Evolutionary conservation across 169 alveolate species (phyloP), one percentile per base, ranked within the genome.

Genomic region (Plasmodium billcollinsi): DNA sequence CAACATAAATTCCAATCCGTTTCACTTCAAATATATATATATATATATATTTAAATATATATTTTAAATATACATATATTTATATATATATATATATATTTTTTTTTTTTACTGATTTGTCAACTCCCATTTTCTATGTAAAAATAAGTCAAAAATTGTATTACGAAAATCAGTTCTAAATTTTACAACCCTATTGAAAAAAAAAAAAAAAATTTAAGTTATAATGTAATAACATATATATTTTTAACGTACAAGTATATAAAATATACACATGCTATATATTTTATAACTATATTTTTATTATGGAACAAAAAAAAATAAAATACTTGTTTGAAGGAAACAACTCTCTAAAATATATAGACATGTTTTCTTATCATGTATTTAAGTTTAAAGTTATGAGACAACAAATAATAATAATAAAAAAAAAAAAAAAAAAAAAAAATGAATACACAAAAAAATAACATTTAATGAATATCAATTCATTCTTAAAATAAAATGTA

Each of bases 1-100:
- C 99, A 97, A 75, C 96, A 95, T 56, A 97, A 72, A 91, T 97
- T 98, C 98, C 98, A 97, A 21, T 97, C 98, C 11, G 94, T 93
- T 26, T 96, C 98, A 65, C 96, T 93, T 26, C 18, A 8, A 49
- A 24, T 39, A 8, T 52, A 5, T 52, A 20, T 59, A 20, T 3
- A 59, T 59, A 59, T 20, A 59, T 61, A 5, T 24, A 20, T 61
- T 20, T 59, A 59, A 15, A 18, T 15, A 7, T 18, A 24, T 61
- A 61, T 61, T 4, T 2, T 56, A 56, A 1, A 61, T 61, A 24
- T 61, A 24, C 26, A 18, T 61, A 14, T 24, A 24, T 61, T 24
- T 20, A n/a, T 15, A 56, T 52, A 39, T 66, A 74, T 33, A 70
- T 74, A 21, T 62, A 5, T 33, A 2, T 12, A 75, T 4, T 69